Percentiles rank a stretch among this genome's conserved stretches.
These are phyloP conservation scores for Ottelia alismoides DNA, from an alignment of 106 monocot genomes.

Conservation along the genomic window DNA sequence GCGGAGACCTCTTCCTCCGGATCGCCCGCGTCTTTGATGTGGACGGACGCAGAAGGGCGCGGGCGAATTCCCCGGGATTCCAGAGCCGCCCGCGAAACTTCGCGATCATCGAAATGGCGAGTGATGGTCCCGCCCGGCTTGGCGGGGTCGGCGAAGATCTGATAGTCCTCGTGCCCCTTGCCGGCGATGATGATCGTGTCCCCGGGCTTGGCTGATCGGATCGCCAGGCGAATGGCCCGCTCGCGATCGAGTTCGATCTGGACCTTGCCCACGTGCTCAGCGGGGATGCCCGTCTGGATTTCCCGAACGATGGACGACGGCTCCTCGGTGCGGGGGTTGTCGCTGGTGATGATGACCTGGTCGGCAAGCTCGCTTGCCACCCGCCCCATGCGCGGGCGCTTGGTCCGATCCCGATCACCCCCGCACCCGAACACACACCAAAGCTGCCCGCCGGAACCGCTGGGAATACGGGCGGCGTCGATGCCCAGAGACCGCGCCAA, in stretches of 20 bases:
- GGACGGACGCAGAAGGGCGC: no score
- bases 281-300: neutral
- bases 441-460: no score
- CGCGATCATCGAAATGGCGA: no score
- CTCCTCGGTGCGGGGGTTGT: neutral
- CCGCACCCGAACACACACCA: neutral
- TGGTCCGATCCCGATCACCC: neutral
- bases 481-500: no score
- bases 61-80: no score
- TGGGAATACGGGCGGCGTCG: no score
- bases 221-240: neutral
- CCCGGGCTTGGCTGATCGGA: neutral
- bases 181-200: neutral
- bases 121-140: no score
- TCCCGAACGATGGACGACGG: neutral
- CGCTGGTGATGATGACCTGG: neutral
- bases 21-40: no score
- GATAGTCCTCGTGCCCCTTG: neutral
- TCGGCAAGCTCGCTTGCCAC: neutral
- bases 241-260: neutral
- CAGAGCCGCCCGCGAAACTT: no score
- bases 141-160: neutral
- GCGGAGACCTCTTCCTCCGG: no score
- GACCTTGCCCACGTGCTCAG: neutral
- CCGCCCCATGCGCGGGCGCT: neutral